These are phyloP conservation scores for Apiotrichum laibachii DNA, from an alignment of 1,284 basidiomycete species.

Conservation along the genomic window DNA sequence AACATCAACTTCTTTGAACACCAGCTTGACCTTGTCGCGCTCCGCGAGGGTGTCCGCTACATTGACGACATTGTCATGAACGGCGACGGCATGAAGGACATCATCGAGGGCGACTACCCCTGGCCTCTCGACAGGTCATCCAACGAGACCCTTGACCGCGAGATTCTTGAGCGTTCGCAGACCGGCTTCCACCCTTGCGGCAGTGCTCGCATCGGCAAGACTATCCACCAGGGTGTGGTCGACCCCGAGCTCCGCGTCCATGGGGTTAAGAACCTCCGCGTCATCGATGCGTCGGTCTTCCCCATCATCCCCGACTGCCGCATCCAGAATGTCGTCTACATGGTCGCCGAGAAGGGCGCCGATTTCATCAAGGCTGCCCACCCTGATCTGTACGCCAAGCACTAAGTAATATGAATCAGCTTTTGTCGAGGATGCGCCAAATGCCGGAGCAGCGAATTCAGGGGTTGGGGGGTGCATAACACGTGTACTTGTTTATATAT, in stretches of 20 bases:
- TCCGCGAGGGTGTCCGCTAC: slow-evolving; percentile 17
- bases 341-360: slow-evolving; percentile 66
- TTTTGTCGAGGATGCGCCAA: too few relatives aligned
- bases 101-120: slow-evolving; percentile 27
- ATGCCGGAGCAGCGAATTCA: too few relatives aligned
- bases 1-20: slow-evolving; percentile 59
- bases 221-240: slow-evolving; percentile 63
- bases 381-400: slow-evolving; percentile 15
- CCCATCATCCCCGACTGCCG: slow-evolving; percentile 54
- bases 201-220: slow-evolving; percentile 64
- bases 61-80: slow-evolving; percentile 18
- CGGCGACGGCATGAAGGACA: slow-evolving; percentile 34
- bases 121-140: slow-evolving; percentile 26
- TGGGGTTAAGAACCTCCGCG: slow-evolving; percentile 56
- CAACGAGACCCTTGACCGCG: too few relatives aligned
- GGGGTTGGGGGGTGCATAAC: too few relatives aligned
- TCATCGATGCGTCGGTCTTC: slow-evolving; percentile 53
- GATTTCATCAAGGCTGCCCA: slow-evolving; percentile 57
- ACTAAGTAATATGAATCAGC: too few relatives aligned
- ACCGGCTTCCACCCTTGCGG: slow-evolving; percentile 60
- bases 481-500: too few relatives aligned
- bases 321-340: slow-evolving; percentile 53
- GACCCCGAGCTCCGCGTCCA: slow-evolving; percentile 63
- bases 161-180: slow-evolving; percentile 42
- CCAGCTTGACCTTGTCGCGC: slow-evolving; percentile 45